Evolutionary conservation across 805 yeast genomes (phyloP), one percentile per base, ranked within the genome.

Genomic region (Yarrowia yakushimensis): DNA sequence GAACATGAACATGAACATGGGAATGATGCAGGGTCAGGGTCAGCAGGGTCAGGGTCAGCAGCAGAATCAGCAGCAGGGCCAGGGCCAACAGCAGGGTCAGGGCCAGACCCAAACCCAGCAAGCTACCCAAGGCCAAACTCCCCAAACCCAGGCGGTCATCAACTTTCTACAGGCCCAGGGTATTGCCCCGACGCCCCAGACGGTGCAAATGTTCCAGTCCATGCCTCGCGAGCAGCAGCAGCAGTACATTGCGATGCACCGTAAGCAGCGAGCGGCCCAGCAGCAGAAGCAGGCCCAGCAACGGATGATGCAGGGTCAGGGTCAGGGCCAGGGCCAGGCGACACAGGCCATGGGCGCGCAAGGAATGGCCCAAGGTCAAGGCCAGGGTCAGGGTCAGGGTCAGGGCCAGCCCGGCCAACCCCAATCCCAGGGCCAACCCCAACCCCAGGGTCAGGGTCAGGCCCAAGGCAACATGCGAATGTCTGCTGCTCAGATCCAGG

Each of bases 251-350:
- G 45, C 52, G 25, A 62, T 39, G 52, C 65, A 63, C 33, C 62
- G 59, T 7, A 65, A 64, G 52, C 68, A 64, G 63, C 66, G 64
- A 52, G 65, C 63, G 36, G 65, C 59, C 25, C 69, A 63, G 52
- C 69, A 66, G 31, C 62, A 60, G 41, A 65, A 62, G 39, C 65
- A 43, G 65, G 63, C 41, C 4, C 66, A 62, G 36, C 66, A 54
- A 43, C 66, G 67, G 37, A 63, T 65, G 62, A 66, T 67, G 54
- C 73, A 70, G 61, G 70, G 68, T 31, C 69, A 68, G 61, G 69
- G 67, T 30, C 54, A 37, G 25, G 25, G n/a, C 9, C 42, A 37
- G n/a, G n/a, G n/a, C n/a, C n/a, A n/a, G 37, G 37, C 15, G 18
- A 3, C 17, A 1, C 37, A 33, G 37, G 37, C 18, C 3, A 30